Evolutionary conservation across 2,329 filamentous ascomycete species (phyloP).

Genomic region (Hyphodiscus sp.): DNA sequence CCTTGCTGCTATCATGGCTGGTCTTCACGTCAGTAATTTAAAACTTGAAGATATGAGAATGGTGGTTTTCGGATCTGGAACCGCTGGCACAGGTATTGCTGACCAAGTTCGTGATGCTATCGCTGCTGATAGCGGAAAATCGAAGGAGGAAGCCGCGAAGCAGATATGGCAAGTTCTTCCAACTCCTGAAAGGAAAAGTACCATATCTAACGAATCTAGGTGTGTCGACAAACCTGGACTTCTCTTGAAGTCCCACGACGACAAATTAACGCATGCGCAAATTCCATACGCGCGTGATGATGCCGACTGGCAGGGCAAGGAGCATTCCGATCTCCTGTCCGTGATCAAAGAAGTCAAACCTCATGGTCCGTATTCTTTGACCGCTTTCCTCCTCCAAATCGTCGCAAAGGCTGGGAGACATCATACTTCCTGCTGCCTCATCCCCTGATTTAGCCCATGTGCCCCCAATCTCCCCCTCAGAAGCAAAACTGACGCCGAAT

Average conservation of each 20-base stretch:
- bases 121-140: constrained; percentile 56
- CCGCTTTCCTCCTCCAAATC: no score
- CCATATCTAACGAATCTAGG: constrained; percentile 37
- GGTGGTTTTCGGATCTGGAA: constrained; percentile 73
- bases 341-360: constrained; percentile 68
- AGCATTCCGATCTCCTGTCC: constrained; percentile 52
- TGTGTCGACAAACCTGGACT: constrained; percentile 78
- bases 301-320: constrained; percentile 53
- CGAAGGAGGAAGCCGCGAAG: constrained; percentile 65
- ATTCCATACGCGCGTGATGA: constrained; percentile 58
- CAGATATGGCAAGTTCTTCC: constrained; percentile 62
- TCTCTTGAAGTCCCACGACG: constrained; percentile 54
- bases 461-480: no score
- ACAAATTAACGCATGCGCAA: constrained; percentile 61
- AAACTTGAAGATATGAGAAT: constrained; percentile 63
- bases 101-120: constrained; percentile 80
- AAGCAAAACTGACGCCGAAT: no score
- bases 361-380: constrained; percentile 35
- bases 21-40: constrained; percentile 59
- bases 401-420: no score
- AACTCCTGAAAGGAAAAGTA: neutral
- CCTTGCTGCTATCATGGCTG: constrained; percentile 73
- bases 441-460: no score
- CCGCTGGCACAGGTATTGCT: constrained; percentile 78
- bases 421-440: no score